Conservation (phyloP, 129 eudicot genomes). For the Tagetes patula region DNA sequence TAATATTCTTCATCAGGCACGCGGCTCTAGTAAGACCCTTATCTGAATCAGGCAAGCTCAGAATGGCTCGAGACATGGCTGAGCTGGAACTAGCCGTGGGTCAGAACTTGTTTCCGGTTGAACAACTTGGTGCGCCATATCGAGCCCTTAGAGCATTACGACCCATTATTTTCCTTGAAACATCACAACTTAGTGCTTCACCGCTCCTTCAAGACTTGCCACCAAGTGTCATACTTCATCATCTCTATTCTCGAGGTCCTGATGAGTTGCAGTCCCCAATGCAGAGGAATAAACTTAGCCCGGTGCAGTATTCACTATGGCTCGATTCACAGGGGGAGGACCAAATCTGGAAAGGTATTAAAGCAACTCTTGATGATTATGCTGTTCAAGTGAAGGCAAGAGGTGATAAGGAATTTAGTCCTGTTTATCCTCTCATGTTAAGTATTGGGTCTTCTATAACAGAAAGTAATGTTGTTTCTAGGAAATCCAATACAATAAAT, state of each 20-base stretch:
- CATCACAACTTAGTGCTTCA: slow-evolving; percentile 66
- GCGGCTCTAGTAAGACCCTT: slow-evolving; percentile 84
- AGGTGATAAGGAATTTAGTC: slow-evolving; percentile 85
- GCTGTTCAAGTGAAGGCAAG: slow-evolving; percentile 66
- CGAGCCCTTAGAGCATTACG: slow-evolving; percentile 95
- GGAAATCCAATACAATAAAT: slow-evolving; percentile 27
- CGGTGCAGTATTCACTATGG: slow-evolving; percentile 87
- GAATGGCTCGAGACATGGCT: slow-evolving; percentile 97
- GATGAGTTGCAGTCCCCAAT: slow-evolving; percentile 86
- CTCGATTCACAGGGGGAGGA: slow-evolving; percentile 92
- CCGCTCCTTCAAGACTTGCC: slow-evolving; percentile 88
- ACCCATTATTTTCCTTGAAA: slow-evolving; percentile 82
- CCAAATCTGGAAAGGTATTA: slow-evolving; percentile 89
- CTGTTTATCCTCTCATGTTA: slow-evolving; percentile 88
- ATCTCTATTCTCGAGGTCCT: slow-evolving; percentile 85
- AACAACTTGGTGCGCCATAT: slow-evolving; percentile 92
- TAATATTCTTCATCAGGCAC: slow-evolving; percentile 75
- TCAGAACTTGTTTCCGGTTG: slow-evolving; percentile 86
- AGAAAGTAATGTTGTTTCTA: slow-evolving; percentile 36
- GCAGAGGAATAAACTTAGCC: slow-evolving; percentile 79
- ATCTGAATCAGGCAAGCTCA: slow-evolving; percentile 89
- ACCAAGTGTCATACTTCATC: slow-evolving; percentile 76
- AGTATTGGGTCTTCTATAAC: slow-evolving; percentile 71
- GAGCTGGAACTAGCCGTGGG: slow-evolving; percentile 87
- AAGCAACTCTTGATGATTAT: slow-evolving; percentile 90